phyloP scores from a whole-genome alignment of 208 protist genomes.

The Crithidia mellificae region DNA sequence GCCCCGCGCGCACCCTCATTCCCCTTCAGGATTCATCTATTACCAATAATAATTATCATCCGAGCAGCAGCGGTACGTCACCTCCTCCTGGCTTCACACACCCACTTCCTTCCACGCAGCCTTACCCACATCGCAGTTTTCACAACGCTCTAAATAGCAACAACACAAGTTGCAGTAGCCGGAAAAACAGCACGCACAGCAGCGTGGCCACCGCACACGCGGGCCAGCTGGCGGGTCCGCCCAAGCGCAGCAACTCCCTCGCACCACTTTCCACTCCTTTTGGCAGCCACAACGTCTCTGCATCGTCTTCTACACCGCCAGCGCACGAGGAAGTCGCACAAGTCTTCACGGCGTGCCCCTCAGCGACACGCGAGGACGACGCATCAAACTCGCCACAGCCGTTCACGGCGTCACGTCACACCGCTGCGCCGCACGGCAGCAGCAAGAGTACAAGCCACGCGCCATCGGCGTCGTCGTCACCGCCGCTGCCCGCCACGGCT shows the following conservation, averaged over 20 bases:
- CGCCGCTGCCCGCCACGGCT: too few species aligned
- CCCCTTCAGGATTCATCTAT: neutral
- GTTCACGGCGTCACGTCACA: too few species aligned
- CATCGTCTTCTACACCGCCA: too few species aligned
- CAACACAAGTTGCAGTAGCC: neutral
- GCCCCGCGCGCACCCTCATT: neutral
- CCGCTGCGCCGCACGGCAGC: too few species aligned
- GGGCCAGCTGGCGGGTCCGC: neutral
- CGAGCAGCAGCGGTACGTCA: neutral
- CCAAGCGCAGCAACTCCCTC: neutral
- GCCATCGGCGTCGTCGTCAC: too few species aligned
- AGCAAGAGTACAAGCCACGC: too few species aligned
- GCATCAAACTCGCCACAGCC: too few species aligned
- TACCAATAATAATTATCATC: neutral
- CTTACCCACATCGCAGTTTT: too few species aligned
- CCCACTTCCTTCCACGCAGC: too few species aligned
- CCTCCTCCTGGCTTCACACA: neutral
- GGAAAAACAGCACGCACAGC: neutral
- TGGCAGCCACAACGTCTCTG: neutral
- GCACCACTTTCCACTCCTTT: neutral
- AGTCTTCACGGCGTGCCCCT: too few species aligned
- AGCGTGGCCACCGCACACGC: neutral
- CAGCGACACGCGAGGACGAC: too few species aligned
- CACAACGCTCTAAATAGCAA: too few species aligned
- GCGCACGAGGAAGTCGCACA: neutral